Evolutionary conservation across 2,329 filamentous ascomycete genomes (phyloP), one percentile per base, ranked within the genome.

Genomic region (Dactylonectria macrodidyma): DNA sequence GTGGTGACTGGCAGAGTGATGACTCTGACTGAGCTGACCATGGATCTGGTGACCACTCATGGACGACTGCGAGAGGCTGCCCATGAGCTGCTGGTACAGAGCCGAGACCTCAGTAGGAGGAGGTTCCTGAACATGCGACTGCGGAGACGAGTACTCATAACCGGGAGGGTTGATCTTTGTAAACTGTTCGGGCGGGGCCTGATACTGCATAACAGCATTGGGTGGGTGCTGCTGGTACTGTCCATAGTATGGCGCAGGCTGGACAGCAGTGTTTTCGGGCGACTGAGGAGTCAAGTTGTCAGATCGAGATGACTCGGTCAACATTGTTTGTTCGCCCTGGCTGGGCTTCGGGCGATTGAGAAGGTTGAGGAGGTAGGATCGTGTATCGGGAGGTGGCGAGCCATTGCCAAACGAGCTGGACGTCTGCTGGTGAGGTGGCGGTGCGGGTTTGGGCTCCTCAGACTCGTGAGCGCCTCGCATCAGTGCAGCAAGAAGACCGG

Each of bases 311-410:
- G 81, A 75, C 68, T 87, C 85, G 59, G 79, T 77, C 68, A 84
- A 59, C 60, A 81, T 74, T 6, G 81, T 76, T 69, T 82, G 82
- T 54, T 90, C 88, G 55, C 83, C 85, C 79, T 91, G 89, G 65
- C 86, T 85, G 12, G 90, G 89, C 82, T 92, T 95, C 59, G 93
- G 91, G 56, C 92, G 91, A 77, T 95, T 96, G 71, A 99, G 88
- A 66, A 98, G 86, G 75, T 94, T 92, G 69, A 98, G 89, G 55
- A 99, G 86, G 77, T 96, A 93, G 71, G 95, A 91, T 80, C 97
- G 93, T 5, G 95, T 93, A 79, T 94, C 92, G 54, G 90, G 87
- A 24, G 88, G 82, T 60, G 89, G 88, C 50, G 88, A 84, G 38
- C 84, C 83, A 30, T 84, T 81, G 70, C 81, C 84, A 81, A 87